phyloP scores from a whole-genome alignment of 345 rosid genomes.

The Clarkia xantiana region DNA sequence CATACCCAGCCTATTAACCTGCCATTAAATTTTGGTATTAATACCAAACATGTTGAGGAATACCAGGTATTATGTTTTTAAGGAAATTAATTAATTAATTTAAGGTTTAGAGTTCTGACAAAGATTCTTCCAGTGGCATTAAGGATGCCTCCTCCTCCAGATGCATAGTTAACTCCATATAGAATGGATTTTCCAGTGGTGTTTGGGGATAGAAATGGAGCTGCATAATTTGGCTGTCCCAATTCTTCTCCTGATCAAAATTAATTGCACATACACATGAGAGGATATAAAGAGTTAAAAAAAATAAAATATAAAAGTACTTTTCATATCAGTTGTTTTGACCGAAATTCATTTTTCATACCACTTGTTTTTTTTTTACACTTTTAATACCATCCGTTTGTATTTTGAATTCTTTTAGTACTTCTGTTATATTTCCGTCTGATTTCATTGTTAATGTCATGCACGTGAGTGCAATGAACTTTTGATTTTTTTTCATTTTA shows the following conservation, averaged over 20 bases:
- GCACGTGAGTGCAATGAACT: too few relatives aligned
- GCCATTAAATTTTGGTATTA: not conserved
- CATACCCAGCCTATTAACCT: slow-evolving; percentile 6
- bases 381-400: too few relatives aligned
- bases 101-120: slow-evolving; percentile 16
- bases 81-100: not conserved
- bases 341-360: too few relatives aligned
- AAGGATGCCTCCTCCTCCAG: slow-evolving; percentile 43
- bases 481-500: too few relatives aligned
- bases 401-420: too few relatives aligned
- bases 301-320: too few relatives aligned
- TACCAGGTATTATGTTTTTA: too few relatives aligned
- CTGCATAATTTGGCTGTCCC: slow-evolving; percentile 33
- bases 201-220: slow-evolving; percentile 32
- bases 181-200: slow-evolving; percentile 14
- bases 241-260: slow-evolving; percentile 24
- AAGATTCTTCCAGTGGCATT: slow-evolving; percentile 35
- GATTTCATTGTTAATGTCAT: too few relatives aligned
- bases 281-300: not conserved
- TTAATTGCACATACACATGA: not conserved
- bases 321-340: too few relatives aligned
- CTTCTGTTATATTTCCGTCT: too few relatives aligned
- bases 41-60: too few relatives aligned
- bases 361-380: too few relatives aligned
- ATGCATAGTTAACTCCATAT: slow-evolving; percentile 39